A percentile compares a stretch with the other conserved stretches of the same genome.
Evolutionary conservation across 1,139 yeast species (phyloP).

Genomic region (Pichia sp.): DNA sequence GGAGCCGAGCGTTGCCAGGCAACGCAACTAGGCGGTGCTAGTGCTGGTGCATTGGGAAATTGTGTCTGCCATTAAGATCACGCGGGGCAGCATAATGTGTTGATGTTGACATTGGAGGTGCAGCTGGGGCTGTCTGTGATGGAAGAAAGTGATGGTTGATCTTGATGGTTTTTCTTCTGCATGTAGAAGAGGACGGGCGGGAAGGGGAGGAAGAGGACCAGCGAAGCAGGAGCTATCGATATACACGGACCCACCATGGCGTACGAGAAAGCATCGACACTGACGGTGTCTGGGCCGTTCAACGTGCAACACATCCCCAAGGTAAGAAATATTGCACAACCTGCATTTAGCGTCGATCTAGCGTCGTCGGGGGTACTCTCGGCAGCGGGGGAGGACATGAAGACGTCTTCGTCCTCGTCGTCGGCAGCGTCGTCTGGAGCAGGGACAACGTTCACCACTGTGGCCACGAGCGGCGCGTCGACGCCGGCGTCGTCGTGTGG

Average conservation of each 20-base stretch:
- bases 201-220: too few species aligned
- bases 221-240: neutral
- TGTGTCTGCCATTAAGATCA: neutral
- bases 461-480: too few species aligned
- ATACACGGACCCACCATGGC: neutral
- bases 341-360: neutral
- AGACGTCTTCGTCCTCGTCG: neutral
- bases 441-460: neutral
- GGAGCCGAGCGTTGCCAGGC: too few species aligned
- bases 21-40: neutral
- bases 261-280: neutral
- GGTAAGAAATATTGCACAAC: conserved; percentile 7
- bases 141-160: neutral
- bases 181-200: neutral
- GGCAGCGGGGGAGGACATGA: neutral
- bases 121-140: neutral
- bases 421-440: neutral
- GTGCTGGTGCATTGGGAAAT: neutral
- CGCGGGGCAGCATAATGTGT: neutral
- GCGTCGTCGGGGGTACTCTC: too few species aligned
- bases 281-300: conserved; percentile 21
- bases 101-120: neutral
- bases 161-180: too few species aligned
- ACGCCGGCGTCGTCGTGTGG: too few species aligned
- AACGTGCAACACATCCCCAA: conserved; percentile 22